Evolutionary conservation across 176 grass and related monocot species (phyloP).

Genomic region (Carex pumila): DNA sequence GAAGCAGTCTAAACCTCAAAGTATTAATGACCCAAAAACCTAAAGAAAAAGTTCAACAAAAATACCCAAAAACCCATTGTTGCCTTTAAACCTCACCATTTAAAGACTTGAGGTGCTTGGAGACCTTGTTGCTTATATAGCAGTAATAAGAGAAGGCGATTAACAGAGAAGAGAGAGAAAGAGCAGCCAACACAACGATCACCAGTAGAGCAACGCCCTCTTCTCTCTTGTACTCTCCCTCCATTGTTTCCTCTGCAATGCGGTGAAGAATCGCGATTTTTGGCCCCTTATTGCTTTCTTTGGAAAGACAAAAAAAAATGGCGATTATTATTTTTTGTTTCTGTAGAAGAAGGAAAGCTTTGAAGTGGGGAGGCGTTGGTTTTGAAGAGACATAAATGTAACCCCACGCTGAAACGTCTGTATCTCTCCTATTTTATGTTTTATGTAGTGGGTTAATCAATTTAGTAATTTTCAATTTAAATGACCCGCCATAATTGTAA

Average conservation of each 20-base stretch:
- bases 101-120: conserved; percentile 59
- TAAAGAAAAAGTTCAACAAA: not conserved
- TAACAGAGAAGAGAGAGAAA: conserved; percentile 69
- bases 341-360: not conserved
- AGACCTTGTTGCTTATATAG: conserved; percentile 98
- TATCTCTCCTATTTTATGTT: not conserved
- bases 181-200: conserved; percentile 77
- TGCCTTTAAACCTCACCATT: conserved; percentile 10
- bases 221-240: conserved; percentile 59
- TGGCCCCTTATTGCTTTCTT: not conserved
- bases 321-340: too few species aligned
- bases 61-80: not conserved
- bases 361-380: not conserved
- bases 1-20: not conserved
- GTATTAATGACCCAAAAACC: conserved; percentile 24
- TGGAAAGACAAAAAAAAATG: not conserved
- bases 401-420: not conserved
- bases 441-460: not conserved
- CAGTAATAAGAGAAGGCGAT: conserved; percentile 94
- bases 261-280: not conserved
- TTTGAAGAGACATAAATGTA: not conserved
- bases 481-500: not conserved
- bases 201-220: conserved; percentile 66
- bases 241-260: conserved; percentile 3
- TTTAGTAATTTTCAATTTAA: not conserved